Percentiles rank a stretch among this genome's conserved stretches.
These are phyloP conservation scores for Eremothecium gossypii DNA, from an alignment of 1,139 yeast genomes.

Conservation along the genomic window DNA sequence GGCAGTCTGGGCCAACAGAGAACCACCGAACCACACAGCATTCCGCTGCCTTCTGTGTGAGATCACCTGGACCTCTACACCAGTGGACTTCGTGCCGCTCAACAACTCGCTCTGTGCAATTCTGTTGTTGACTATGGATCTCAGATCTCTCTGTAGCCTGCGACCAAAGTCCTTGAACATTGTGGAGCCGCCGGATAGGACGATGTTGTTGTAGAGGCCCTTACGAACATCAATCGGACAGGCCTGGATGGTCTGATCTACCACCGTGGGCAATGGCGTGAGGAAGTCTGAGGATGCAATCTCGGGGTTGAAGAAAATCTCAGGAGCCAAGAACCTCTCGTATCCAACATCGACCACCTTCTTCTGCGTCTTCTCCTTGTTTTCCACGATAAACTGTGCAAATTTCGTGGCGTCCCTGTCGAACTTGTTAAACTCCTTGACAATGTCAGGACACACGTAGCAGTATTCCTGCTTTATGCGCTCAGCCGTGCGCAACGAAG, in stretches of 20 bases:
- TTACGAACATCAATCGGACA: conserved; percentile 98
- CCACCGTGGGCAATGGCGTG: conserved; percentile 91
- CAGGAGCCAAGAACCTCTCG: conserved; percentile 96
- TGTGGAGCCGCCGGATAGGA: conserved; percentile 92
- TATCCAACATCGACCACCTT: conserved; percentile 87
- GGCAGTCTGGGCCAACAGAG: conserved; percentile 90
- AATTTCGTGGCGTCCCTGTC: conserved; percentile 92
- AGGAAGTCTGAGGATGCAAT: conserved; percentile 90
- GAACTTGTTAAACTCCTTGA: conserved; percentile 87
- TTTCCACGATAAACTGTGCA: conserved; percentile 86
- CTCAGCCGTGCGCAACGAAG: conserved; percentile 92
- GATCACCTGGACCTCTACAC: conserved; percentile 94
- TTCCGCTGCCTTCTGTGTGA: conserved; percentile 95
- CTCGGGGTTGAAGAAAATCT: conserved; percentile 96
- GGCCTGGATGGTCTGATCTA: conserved; percentile 89
- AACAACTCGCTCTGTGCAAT: conserved; percentile 70
- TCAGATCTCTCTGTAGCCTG: conserved; percentile 91
- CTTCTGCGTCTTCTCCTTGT: conserved; percentile 56
- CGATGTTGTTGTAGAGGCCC: conserved; percentile 91
- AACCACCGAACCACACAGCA: conserved; percentile 99
- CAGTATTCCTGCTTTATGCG: conserved; percentile 92
- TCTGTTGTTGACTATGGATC: conserved; percentile 79
- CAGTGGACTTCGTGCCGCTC: conserved; percentile 81
- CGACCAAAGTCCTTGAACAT: conserved; percentile 98
- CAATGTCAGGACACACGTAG: conserved; percentile 96